Percentiles rank a stretch among this genome's conserved stretches.
phyloP scores from a whole-genome alignment of 495 filamentous ascomycete genomes.

The Clohesyomyces aquaticus region DNA sequence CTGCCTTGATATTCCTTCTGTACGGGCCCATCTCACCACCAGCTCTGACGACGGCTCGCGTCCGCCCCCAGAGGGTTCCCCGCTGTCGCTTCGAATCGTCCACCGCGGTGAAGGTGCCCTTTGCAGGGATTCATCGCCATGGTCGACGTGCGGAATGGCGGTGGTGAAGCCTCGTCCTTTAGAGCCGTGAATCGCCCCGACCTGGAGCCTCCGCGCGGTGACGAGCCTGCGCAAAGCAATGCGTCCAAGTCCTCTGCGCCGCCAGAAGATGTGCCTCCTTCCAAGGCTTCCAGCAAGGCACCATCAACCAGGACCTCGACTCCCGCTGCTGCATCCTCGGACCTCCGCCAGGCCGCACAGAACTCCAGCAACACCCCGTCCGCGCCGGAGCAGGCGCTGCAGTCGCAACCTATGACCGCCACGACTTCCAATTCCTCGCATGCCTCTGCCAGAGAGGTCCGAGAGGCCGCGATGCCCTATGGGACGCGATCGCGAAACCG shows the following conservation, averaged over 20 bases:
- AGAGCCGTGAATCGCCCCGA: conserved; percentile 34
- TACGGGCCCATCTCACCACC: conserved; percentile 25
- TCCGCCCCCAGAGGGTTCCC: conserved; percentile 22
- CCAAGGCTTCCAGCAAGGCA: conserved; percentile 34
- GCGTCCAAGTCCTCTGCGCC: conserved; percentile 6
- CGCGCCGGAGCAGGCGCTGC: conserved; percentile 26
- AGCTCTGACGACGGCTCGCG: conserved; percentile 36
- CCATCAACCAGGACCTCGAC: conserved; percentile 36
- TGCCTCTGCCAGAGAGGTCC: conserved; percentile 34
- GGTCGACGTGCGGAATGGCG: conserved; percentile 42
- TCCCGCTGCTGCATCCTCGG: conserved; percentile 27
- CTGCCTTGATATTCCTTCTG: conserved; percentile 39
- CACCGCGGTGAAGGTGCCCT: conserved; percentile 22
- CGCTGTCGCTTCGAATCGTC: conserved; percentile 12
- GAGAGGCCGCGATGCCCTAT: conserved; percentile 64
- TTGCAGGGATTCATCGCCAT: conserved; percentile 33
- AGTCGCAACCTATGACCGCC: conserved; percentile 57
- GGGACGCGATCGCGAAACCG: conserved; percentile 95
- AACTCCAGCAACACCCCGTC: conserved; percentile 22
- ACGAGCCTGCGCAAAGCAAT: conserved; percentile 32
- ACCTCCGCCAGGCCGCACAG: conserved; percentile 34
- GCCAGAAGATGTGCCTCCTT: conserved; percentile 30
- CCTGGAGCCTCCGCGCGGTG: conserved; percentile 26
- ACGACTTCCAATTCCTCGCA: conserved; percentile 51
- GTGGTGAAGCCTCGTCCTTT: conserved; percentile 38